Base-by-base conservation (phyloP, 192 early-diverging fungal species). In the Blastocladiella britannica region DNA sequence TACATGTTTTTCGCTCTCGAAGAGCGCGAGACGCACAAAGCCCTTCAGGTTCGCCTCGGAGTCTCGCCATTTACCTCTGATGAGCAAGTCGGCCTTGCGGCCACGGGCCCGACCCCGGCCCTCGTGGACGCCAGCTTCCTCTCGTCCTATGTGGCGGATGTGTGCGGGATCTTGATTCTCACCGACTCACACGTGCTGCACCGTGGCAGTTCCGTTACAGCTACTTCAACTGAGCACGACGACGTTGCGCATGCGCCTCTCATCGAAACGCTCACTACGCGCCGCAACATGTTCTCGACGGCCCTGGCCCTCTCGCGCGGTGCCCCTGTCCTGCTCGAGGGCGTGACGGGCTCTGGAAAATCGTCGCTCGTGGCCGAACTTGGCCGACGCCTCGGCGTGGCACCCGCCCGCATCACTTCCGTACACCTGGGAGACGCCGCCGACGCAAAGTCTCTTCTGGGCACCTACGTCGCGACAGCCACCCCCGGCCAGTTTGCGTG, bases 341-440 rank as follows among this genome's bases (percentile, higher is more conserved):
- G 92, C 55, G 63, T 76, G 3, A 78, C 81, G 0, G 94, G 94
- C 7, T 70, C 75, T 1, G 94, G 94, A 55, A 98, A 98, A 61
- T 94, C 92, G 1, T 64, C 82, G 3, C 70, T 98, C 26, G 78
- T 96, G 0, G 91, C 94, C 63, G 88, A 93, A 69, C 71, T 91
- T 12, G 89, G 87, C 0, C 63, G 63, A 20, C 37, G 37, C 12
- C 37, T 47, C 59, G 71, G 81, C 55, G 78, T 80, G n/a, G 86
- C 87, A 25, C 76, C 79, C 53, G 83, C 84, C 61, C 73, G 95
- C 5, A 72, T 97, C 29, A 91, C 89, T n/a, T n/a, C n/a, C 62
- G 83, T 97, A 52, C 95, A 96, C 66, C 69, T 99, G 58, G 90
- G 91, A 55, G 91, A 93, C 76, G 89, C 89, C 62, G 90, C 93